phyloP scores from a whole-genome alignment of 768 basidiomycete genomes.

The Suillus sp. region DNA sequence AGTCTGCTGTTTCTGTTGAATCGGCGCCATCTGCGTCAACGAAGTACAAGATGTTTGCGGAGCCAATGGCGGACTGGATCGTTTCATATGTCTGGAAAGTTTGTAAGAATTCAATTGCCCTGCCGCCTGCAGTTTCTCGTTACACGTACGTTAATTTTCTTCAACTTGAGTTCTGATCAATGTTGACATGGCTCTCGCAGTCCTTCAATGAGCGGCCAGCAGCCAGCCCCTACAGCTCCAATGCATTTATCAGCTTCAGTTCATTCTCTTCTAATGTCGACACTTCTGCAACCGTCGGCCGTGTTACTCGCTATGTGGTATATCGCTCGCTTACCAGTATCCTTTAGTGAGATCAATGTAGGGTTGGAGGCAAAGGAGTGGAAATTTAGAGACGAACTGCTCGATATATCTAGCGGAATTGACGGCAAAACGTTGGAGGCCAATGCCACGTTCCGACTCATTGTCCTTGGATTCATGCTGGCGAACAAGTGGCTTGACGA shows the following conservation, averaged over 20 bases:
- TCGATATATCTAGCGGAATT: slow-evolving; percentile 45
- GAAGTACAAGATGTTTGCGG: slow-evolving; percentile 71
- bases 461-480: slow-evolving; percentile 81
- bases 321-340: slow-evolving; percentile 74
- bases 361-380: slow-evolving; percentile 58
- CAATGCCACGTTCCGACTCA: slow-evolving; percentile 68
- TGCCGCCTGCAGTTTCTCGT: slow-evolving; percentile 55
- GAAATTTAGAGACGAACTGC: slow-evolving; percentile 63
- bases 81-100: slow-evolving; percentile 81
- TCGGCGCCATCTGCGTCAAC: slow-evolving; percentile 40
- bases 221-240: slow-evolving; percentile 42
- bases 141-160: slow-evolving; percentile 50
- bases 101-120: slow-evolving; percentile 69
- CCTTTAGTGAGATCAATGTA: slow-evolving; percentile 55
- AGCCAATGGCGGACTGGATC: slow-evolving; percentile 79
- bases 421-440: slow-evolving; percentile 55
- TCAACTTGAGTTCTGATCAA: slow-evolving; percentile 1
- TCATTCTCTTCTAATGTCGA: slow-evolving; percentile 75
- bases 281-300: slow-evolving; percentile 79
- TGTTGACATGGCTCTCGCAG: slow-evolving; percentile 22
- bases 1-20: slow-evolving; percentile 42
- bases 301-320: slow-evolving; percentile 82
- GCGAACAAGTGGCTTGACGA: slow-evolving; percentile 90
- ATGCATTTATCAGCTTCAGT: slow-evolving; percentile 55
- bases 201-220: slow-evolving; percentile 32